phyloP scores from a whole-genome alignment of 176 grass and related monocot genomes.

The Cenchrus purpureus region DNA sequence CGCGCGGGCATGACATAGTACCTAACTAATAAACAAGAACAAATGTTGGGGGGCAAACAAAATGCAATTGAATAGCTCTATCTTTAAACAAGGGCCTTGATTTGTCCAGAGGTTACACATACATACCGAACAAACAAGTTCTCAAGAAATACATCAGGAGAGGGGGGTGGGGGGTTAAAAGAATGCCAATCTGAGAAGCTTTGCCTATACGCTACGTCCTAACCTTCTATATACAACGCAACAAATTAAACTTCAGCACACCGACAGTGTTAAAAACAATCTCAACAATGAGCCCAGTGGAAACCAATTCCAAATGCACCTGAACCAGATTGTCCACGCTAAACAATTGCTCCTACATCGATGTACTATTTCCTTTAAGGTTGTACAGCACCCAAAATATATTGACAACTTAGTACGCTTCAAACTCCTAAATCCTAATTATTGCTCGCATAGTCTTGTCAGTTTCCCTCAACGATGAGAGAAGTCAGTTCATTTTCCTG shows the following conservation, averaged over 20 bases:
- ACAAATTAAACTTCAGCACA: not conserved
- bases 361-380: not conserved
- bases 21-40: no score
- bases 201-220: no score
- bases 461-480: constrained; percentile 58
- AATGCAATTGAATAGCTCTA: no score
- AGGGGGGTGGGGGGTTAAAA: no score
- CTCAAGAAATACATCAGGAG: no score
- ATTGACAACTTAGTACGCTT: not conserved
- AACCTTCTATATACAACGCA: not conserved
- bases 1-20: no score
- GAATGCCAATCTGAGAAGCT: no score
- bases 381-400: not conserved
- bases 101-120: no score
- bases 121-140: no score
- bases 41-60: no score
- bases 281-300: not conserved
- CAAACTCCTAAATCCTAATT: not conserved
- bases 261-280: not conserved
- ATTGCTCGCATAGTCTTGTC: not conserved
- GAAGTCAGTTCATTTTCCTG: constrained; percentile 82
- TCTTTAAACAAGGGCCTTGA: no score
- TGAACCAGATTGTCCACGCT: constrained; percentile 24
- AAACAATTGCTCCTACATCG: constrained; percentile 28
- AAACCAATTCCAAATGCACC: not conserved